A percentile compares a stretch with the other conserved stretches of the same genome.
These are phyloP conservation scores for Termitomyces sp. DNA, from an alignment of 768 basidiomycete genomes.

Conservation along the genomic window DNA sequence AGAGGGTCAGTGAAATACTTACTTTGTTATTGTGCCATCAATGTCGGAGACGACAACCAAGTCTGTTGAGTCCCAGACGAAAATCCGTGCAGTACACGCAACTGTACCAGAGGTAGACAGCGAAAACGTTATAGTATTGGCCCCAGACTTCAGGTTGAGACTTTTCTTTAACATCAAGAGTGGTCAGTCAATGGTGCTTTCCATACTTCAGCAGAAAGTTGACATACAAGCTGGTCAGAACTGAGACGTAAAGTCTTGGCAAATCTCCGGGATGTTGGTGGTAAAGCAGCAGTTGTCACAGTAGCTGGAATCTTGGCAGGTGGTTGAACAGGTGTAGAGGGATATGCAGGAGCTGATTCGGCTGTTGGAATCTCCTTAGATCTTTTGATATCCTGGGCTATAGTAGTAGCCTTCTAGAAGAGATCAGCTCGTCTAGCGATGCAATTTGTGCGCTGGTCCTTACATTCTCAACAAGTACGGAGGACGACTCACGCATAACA, in stretches of 20 bases:
- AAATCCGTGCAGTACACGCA: conserved; percentile 88
- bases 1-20: not conserved
- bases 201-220: not conserved
- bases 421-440: not conserved
- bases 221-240: conserved; percentile 85
- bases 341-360: conserved; percentile 37
- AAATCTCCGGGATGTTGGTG: conserved; percentile 43
- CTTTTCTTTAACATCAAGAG: conserved; percentile 54
- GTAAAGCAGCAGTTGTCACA: conserved; percentile 6
- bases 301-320: conserved; percentile 17
- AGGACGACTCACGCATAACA: conserved; percentile 17
- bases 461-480: conserved; percentile 21
- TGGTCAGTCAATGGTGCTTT: not conserved
- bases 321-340: conserved; percentile 39
- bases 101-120: conserved; percentile 76
- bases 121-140: conserved; percentile 92
- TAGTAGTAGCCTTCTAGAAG: not conserved
- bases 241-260: conserved; percentile 92
- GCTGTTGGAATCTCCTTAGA: conserved; percentile 16
- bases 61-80: conserved; percentile 93
- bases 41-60: conserved; percentile 93
- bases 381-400: conserved; percentile 1
- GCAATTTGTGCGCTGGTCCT: not conserved
- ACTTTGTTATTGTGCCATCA: conserved; percentile 99
- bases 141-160: conserved; percentile 76